Base-by-base conservation (phyloP, 306 rosid species). In the Cotoneaster glaucophyllus region DNA sequence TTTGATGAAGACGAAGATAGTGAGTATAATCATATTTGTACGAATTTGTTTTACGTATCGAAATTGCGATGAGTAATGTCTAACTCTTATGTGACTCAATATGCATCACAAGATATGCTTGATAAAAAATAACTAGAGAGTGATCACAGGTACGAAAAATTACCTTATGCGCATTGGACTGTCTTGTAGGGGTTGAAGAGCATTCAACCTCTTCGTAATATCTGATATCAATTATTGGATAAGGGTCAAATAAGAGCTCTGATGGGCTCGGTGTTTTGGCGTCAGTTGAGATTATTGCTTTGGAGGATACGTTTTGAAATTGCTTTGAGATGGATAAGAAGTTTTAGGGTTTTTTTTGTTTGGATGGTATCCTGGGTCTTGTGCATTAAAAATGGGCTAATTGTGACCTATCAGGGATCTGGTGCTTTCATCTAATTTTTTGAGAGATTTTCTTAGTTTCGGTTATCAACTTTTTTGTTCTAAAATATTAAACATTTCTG, bases 401-500 rank as follows among this genome's bases (percentile, higher is more conserved):
- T 37, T 43, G 6, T 43, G 21, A 56, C 39, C 31, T 57, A 41
- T 76, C 50, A 29, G 41, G n/a, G 57, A 52, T n/a, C 24, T 29
- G 22, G 28, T n/a, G 24, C 37, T 24, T 76, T 34, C 50, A 8
- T 32, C 5, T 7, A 2, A 39, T 26, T 59, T 19, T 24, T 63
- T 44, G 69, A 28, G 56, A 9, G 70, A 24, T 37, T 13, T 64
- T 45, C 45, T 37, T 14, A 7, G 70, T 22, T 77, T 81, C 4
- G 39, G 6, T 48, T 59, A 62, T 78, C 37, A 34, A 75, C 43
- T 18, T 56, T 70, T 54, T 69, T 43, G 22, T 69, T 64, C 22
- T 66, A 17, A 31, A 44, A 66, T 25, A 59, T 62, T 79, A 37
- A 31, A 73, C 58, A 58, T 70, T 43, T 26, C 77, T 74, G 26